phyloP scores from a whole-genome alignment of 148 eudicot genomes.

The Cornus florida region DNA sequence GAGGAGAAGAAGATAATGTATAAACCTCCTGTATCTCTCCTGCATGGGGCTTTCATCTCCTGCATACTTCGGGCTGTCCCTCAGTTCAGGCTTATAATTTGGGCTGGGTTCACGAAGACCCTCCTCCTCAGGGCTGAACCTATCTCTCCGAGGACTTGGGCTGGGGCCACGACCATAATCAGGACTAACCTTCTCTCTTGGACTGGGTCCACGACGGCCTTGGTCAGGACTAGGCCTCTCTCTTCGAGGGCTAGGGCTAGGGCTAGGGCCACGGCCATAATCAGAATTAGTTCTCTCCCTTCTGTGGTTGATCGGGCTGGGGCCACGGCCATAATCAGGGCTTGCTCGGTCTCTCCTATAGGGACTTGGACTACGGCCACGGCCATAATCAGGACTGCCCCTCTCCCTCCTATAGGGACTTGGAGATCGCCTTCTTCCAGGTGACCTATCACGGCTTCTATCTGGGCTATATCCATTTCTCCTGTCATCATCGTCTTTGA shows the following conservation, averaged over 20 bases:
- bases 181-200: slow-evolving; percentile 30
- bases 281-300: slow-evolving; percentile 19
- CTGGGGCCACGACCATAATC: slow-evolving; percentile 30
- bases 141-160: slow-evolving; percentile 37
- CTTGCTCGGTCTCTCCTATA: slow-evolving; percentile 43
- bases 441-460: slow-evolving; percentile 62
- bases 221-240: slow-evolving; percentile 26
- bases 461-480: slow-evolving; percentile 67
- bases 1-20: not conserved
- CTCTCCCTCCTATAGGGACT: slow-evolving; percentile 56
- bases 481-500: slow-evolving; percentile 67
- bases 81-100: slow-evolving; percentile 24
- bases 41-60: slow-evolving; percentile 47
- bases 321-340: slow-evolving; percentile 44
- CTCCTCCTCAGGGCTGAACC: slow-evolving; percentile 44
- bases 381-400: slow-evolving; percentile 64
- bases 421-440: slow-evolving; percentile 50
- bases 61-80: slow-evolving; percentile 40
- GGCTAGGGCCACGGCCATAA: not conserved
- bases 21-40: slow-evolving; percentile 51
- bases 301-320: slow-evolving; percentile 22
- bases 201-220: slow-evolving; percentile 31
- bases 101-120: slow-evolving; percentile 41
- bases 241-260: slow-evolving; percentile 38
- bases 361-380: slow-evolving; percentile 49